Conservation (phyloP, 148 eudicot genomes). For the Rhododendron ferrugineum region DNA sequence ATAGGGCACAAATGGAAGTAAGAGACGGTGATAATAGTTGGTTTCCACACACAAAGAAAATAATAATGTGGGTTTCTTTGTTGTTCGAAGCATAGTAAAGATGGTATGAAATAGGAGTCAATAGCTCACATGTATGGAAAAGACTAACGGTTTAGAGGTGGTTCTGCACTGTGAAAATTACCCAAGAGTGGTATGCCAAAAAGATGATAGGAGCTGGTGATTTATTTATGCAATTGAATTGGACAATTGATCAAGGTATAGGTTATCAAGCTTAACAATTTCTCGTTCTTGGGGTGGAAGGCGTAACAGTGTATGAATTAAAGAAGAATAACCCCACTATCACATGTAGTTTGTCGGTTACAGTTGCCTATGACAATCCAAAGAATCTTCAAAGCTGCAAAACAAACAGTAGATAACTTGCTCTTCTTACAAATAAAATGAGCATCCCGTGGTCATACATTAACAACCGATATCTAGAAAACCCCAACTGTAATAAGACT, state of each 20-base stretch:
- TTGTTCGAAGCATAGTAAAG: not conserved
- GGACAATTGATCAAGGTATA: not conserved
- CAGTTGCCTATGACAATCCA: not conserved
- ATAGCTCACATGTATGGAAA: not conserved
- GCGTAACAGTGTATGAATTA: not conserved
- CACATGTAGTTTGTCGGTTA: not conserved
- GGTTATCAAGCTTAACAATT: not conserved
- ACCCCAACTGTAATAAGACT: not conserved
- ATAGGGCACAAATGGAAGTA: not conserved
- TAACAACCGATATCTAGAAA: not conserved
- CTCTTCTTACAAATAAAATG: not conserved
- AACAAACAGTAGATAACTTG: not conserved
- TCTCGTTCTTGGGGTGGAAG: not conserved
- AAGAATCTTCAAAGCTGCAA: not conserved
- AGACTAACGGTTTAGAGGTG: not conserved
- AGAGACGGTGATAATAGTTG: not conserved
- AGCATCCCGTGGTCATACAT: not conserved
- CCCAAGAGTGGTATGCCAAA: not conserved
- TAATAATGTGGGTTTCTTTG: not conserved
- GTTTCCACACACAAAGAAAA: not conserved
- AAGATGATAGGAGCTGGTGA: not conserved
- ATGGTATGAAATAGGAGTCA: not conserved
- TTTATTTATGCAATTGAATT: not conserved
- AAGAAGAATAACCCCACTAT: not conserved
- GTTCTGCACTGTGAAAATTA: not conserved